These are phyloP conservation scores for Teratosphaeriaceae sp. DNA, from an alignment of 2,329 filamentous ascomycete species.

Conservation along the genomic window DNA sequence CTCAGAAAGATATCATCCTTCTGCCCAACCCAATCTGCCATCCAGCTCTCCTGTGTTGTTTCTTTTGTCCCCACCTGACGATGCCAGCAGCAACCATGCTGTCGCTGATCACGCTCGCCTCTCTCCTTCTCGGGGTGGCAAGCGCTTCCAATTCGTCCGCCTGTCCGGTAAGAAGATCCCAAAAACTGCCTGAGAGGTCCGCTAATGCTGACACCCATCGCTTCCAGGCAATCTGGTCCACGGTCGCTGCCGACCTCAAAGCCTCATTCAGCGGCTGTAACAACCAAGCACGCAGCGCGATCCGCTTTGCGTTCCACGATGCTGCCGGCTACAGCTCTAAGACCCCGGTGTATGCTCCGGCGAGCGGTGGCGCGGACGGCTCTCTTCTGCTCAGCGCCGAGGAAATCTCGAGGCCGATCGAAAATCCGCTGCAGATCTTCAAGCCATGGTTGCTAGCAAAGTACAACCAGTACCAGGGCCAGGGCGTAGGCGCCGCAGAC, in stretches of 20 bases:
- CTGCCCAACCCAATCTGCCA: too few relatives aligned
- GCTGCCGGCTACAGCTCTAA: slow-evolving; percentile 17
- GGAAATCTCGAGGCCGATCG: slow-evolving; percentile 26
- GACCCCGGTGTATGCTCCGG: slow-evolving; percentile 19
- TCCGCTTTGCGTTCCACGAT: slow-evolving; percentile 31
- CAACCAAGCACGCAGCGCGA: slow-evolving; percentile 27
- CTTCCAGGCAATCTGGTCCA: slow-evolving; percentile 27
- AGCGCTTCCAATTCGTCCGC: not conserved
- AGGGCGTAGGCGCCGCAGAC: slow-evolving; percentile 46
- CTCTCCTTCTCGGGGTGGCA: not conserved
- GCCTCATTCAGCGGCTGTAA: slow-evolving; percentile 27
- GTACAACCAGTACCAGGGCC: slow-evolving; percentile 25
- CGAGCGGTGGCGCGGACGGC: slow-evolving; percentile 35
- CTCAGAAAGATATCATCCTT: too few relatives aligned
- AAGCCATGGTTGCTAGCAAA: slow-evolving; percentile 14
- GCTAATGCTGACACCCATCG: too few relatives aligned
- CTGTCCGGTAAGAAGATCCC: too few relatives aligned
- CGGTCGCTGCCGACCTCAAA: slow-evolving; percentile 24
- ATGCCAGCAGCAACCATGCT: too few relatives aligned
- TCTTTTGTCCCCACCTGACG: too few relatives aligned
- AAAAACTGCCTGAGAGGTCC: too few relatives aligned
- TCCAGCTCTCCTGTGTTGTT: too few relatives aligned
- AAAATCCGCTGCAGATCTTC: not conserved
- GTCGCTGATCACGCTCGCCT: not conserved
- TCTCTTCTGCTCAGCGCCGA: slow-evolving; percentile 32